These are phyloP conservation scores for Ceratocystis eucalypticola DNA, from an alignment of 2,329 filamentous ascomycete genomes.

Conservation along the genomic window DNA sequence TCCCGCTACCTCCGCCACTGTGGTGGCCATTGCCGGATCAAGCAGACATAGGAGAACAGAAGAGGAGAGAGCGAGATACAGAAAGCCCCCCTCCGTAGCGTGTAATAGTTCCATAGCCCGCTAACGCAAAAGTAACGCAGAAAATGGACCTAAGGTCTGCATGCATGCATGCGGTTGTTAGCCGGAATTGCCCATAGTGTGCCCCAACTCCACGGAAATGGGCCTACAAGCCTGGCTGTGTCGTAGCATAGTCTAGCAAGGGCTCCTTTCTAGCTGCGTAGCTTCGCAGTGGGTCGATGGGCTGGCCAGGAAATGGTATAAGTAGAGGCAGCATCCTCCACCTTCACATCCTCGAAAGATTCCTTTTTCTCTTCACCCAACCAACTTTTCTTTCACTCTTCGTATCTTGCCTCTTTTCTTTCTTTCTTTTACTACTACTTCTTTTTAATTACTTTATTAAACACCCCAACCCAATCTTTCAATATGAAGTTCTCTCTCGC, in stretches of 20 bases:
- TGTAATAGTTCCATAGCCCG: too few species aligned
- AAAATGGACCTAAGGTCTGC: too few species aligned
- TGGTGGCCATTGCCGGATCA: neutral
- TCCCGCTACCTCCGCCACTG: neutral
- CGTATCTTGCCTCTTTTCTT: neutral
- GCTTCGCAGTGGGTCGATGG: neutral
- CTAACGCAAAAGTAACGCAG: too few species aligned
- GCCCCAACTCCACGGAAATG: neutral
- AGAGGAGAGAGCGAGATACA: neutral
- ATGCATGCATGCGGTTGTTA: neutral
- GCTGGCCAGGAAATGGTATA: neutral
- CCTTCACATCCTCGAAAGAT: neutral
- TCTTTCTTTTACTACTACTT: neutral
- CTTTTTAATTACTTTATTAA: neutral
- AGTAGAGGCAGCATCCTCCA: neutral
- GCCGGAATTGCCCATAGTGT: neutral
- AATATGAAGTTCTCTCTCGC: slow-evolving; percentile 18
- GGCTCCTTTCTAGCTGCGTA: too few species aligned
- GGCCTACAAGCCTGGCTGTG: neutral
- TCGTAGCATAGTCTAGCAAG: too few species aligned
- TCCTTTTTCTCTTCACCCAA: neutral
- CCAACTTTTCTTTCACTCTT: neutral
- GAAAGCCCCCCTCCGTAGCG: neutral
- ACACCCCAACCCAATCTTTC: neutral
- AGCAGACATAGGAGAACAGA: neutral